Evolutionary conservation across 371 early-diverging fungal genomes (phyloP), one percentile per base, ranked within the genome.

Genomic region (Syncephalastrum monosporum): DNA sequence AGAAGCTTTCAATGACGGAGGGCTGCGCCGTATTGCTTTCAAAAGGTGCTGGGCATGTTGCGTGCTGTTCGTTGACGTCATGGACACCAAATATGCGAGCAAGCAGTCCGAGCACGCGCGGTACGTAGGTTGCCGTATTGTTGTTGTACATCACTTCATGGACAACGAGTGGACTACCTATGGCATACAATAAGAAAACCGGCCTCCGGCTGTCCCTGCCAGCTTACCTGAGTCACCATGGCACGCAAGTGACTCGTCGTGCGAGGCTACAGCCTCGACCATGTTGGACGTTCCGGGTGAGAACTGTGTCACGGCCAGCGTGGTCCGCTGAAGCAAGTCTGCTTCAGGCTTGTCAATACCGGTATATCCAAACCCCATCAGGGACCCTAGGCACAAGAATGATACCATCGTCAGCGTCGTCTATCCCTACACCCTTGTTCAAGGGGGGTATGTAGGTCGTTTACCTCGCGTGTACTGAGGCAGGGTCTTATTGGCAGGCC

Each of bases 141-240:
- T 29, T 49, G 13, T n/a, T 50, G 15, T 25, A 12, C 12, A 14
- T 7, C 5, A 25, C 25, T 19, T 47, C 38, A 25, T 62, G 55
- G 0, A 68, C 63, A 19, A 73, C 44, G 2, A 71, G 53, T 0
- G 72, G 71, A 4, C 70, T 61, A 3, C 56, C 58, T 55, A 43
- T 15, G 23, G 15, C 0, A 27, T 13, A 19, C 27, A 4, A 16
- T 52, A 29, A 41, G 14, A 13, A 44, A 43, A 4, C 27, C 27
- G 27, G 21, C 2, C 21, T 27, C 4, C 27, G 3, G 3, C 3
- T 27, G 1, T 27, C 7, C 27, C 24, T 27, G n/a, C 12, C 12
- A 2, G 29, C 8, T n/a, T 53, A 57, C 77, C 77, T 16, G 77
- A 77, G 25, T 77, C 77, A 0, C 77, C 77, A 50, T 77, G 77